Evolutionary conservation across 176 grass and related monocot genomes (phyloP), one percentile per base, ranked within the genome.

Genomic region (Lolium perenne): DNA sequence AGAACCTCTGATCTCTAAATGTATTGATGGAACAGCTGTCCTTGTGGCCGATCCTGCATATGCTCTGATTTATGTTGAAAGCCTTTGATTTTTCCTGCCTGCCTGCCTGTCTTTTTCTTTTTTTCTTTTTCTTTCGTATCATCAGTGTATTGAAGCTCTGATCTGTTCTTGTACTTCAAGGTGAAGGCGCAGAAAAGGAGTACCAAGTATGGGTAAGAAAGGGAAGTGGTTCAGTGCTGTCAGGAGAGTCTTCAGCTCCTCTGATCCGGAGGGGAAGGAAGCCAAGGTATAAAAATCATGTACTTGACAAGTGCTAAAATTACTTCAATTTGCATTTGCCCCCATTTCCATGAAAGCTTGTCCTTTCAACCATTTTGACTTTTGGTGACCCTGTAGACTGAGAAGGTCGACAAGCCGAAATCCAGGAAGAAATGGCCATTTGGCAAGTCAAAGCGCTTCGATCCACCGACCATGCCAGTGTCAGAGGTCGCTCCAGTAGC

Each of bases 211-310:
- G 95, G 90, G 88, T 50, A 94, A 91, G 84, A 97, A 91, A 88
- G 82, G 88, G 50, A 97, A 91, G 43, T 97, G 95, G 92, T 94
- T 91, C 81, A 89, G 54, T 83, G 88, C 90, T 40, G 80, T 97
- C 45, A 97, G 88, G 83, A 97, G 81, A 85, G 77, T 94, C 40
- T 97, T 97, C 89, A 91, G 90, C 78, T 87, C 90, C 60, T 87
- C 81, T 62, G 84, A 75, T 76, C 84, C 84, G 49, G 83, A 89
- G 22, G 87, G 93, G 81, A 97, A 91, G 82, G 84, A 88, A 66
- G 74, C 62, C 8, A 94, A 94, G 90, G 92, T 94, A 87, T 66
- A 32, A 16, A 75, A 85, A 82, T 25, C 55, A 43, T 47, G 32
- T 55, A 64, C 62, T 54, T 87, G 46, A 26, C 71, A 71, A 62